These are phyloP conservation scores for Arachnopeziza araneosa DNA, from an alignment of 2,329 filamentous ascomycete species.

Conservation along the genomic window DNA sequence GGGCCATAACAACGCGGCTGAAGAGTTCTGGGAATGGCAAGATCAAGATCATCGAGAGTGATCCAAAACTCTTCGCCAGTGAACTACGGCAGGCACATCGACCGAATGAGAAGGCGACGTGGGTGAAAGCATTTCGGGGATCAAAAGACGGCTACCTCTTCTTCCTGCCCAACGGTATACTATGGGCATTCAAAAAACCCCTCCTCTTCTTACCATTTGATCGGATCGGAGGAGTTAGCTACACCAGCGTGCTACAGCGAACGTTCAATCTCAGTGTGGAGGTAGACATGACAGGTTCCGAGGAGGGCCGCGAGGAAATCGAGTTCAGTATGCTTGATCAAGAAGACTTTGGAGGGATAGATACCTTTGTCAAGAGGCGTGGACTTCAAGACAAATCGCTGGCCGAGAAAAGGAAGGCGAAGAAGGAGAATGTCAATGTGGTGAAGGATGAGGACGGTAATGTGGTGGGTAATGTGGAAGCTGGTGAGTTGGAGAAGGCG, in stretches of 20 bases:
- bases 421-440: constrained; percentile 52
- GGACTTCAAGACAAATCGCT: constrained; percentile 61
- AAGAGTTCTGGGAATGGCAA: constrained; percentile 41
- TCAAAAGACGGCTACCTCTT: constrained; percentile 65
- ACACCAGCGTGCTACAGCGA: constrained; percentile 60
- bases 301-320: constrained; percentile 47
- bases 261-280: constrained; percentile 65
- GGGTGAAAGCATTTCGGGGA: constrained; percentile 61
- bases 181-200: constrained; percentile 68
- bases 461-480: constrained; percentile 36
- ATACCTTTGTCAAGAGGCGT: constrained; percentile 56
- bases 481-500: constrained; percentile 28
- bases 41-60: constrained; percentile 45
- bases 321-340: constrained; percentile 68
- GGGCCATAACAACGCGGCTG: constrained; percentile 51
- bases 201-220: constrained; percentile 58
- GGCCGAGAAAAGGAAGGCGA: constrained; percentile 62
- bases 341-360: constrained; percentile 59
- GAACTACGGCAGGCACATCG: constrained; percentile 51
- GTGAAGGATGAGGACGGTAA: constrained; percentile 37
- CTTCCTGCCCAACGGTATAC: constrained; percentile 59
- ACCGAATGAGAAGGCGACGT: constrained; percentile 56
- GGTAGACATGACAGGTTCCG: constrained; percentile 40
- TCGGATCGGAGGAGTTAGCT: constrained; percentile 57
- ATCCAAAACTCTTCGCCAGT: constrained; percentile 53